phyloP scores from a whole-genome alignment of 2,329 filamentous ascomycete species.

The Cadophora gregata region DNA sequence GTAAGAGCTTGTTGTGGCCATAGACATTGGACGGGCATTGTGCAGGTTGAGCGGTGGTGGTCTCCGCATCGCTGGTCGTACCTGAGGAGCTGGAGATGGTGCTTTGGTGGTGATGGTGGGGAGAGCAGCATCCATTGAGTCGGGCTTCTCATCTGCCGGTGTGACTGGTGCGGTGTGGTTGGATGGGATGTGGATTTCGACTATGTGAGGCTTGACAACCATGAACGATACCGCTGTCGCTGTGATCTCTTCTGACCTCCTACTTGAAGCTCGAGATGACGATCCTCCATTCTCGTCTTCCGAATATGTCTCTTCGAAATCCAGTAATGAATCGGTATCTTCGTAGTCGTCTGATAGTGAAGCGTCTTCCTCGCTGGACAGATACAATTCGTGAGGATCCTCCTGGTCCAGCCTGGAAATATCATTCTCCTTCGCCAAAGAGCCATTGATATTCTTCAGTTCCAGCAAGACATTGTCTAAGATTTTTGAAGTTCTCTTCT shows the following conservation, averaged over 20 bases:
- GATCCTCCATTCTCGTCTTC: constrained; percentile 41
- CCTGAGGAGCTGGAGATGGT: constrained; percentile 15
- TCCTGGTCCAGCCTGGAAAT: constrained; percentile 31
- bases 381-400: constrained; percentile 63
- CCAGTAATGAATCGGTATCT: constrained; percentile 57
- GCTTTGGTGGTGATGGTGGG: constrained; percentile 21
- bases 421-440: constrained; percentile 28
- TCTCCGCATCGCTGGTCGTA: constrained; percentile 25
- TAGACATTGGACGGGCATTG: constrained; percentile 31
- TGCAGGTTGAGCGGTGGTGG: constrained; percentile 34
- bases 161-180: constrained; percentile 23
- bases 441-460: constrained; percentile 37
- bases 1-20: constrained; percentile 31
- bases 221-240: constrained; percentile 65
- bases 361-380: constrained; percentile 70
- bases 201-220: constrained; percentile 59
- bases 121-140: constrained; percentile 19
- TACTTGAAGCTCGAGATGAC: constrained; percentile 34
- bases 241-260: constrained; percentile 55
- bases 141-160: constrained; percentile 10
- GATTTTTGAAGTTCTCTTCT: constrained; percentile 38
- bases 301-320: constrained; percentile 45
- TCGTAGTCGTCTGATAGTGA: constrained; percentile 67
- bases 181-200: constrained; percentile 33
- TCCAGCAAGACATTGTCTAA: constrained; percentile 40